Percentiles rank a stretch among this genome's conserved stretches.
phyloP scores from a whole-genome alignment of 2,329 filamentous ascomycete genomes.

The Penicillium capsulatum region DNA sequence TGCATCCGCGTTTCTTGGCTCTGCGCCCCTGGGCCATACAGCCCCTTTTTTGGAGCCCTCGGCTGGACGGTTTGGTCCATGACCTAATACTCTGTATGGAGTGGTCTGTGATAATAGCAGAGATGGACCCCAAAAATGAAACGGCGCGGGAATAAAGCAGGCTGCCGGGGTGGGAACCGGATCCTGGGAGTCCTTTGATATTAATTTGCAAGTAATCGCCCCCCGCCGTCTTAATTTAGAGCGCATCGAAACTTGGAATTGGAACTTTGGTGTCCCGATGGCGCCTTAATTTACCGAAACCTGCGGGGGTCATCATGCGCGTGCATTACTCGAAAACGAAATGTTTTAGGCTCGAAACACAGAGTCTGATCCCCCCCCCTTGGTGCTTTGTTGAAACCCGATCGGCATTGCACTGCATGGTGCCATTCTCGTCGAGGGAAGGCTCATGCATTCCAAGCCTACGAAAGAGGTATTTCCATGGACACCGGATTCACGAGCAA shows the following conservation, averaged over 20 bases:
- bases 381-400: slow-evolving; percentile 12
- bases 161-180: slow-evolving; percentile 5
- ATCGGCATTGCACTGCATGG: slow-evolving; percentile 12
- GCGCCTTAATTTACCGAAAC: neutral
- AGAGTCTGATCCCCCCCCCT: slow-evolving; percentile 3
- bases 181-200: slow-evolving; percentile 5
- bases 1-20: no score
- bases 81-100: no score
- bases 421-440: slow-evolving; percentile 9
- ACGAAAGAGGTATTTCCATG: no score
- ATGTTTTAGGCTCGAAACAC: slow-evolving; percentile 3
- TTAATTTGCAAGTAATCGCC: slow-evolving; percentile 5
- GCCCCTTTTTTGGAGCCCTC: no score
- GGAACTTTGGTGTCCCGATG: neutral
- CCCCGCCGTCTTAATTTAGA: slow-evolving; percentile 5
- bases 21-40: no score
- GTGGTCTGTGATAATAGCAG: no score
- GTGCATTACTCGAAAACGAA: neutral
- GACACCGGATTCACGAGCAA: no score
- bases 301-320: no score
- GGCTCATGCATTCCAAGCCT: slow-evolving; percentile 9
- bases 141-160: no score
- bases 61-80: no score
- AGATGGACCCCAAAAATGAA: no score
- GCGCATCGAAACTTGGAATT: neutral